phyloP scores from a whole-genome alignment of 2,329 filamentous ascomycete species.

The Trichoderma oligosporum region DNA sequence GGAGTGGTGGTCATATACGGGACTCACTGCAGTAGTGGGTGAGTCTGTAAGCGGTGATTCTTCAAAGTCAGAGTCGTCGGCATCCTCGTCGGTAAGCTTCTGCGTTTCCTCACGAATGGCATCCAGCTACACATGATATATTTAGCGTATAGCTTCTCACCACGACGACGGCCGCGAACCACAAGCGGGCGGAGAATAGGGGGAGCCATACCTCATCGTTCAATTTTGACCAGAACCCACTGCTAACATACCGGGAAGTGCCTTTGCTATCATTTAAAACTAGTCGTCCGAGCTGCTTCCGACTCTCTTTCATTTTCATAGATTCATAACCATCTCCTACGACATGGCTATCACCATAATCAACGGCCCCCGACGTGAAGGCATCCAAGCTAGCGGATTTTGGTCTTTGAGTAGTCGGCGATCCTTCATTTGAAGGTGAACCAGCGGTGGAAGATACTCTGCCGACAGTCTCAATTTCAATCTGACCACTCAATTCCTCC shows the following conservation, averaged over 20 bases:
- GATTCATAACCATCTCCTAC: constrained; percentile 36
- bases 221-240: constrained; percentile 71
- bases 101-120: constrained; percentile 49
- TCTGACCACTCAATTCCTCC: constrained; percentile 62
- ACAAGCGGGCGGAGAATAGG: neutral
- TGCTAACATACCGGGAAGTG: constrained; percentile 70
- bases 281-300: constrained; percentile 60
- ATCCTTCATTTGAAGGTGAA: constrained; percentile 26
- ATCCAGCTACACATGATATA: constrained; percentile 30
- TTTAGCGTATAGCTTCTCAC: neutral
- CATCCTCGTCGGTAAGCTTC: constrained; percentile 43
- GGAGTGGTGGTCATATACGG: constrained; percentile 56
- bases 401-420: constrained; percentile 17
- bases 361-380: constrained; percentile 14
- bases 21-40: constrained; percentile 32
- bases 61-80: constrained; percentile 57
- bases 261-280: constrained; percentile 66
- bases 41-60: constrained; percentile 46
- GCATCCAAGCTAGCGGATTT: constrained; percentile 18
- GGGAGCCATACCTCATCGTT: constrained; percentile 60
- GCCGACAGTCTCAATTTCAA: constrained; percentile 48
- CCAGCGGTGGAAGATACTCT: constrained; percentile 31
- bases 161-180: neutral
- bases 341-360: constrained; percentile 28
- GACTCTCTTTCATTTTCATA: constrained; percentile 28